phyloP scores from a whole-genome alignment of 306 rosid genomes.

The Quercus suber region DNA sequence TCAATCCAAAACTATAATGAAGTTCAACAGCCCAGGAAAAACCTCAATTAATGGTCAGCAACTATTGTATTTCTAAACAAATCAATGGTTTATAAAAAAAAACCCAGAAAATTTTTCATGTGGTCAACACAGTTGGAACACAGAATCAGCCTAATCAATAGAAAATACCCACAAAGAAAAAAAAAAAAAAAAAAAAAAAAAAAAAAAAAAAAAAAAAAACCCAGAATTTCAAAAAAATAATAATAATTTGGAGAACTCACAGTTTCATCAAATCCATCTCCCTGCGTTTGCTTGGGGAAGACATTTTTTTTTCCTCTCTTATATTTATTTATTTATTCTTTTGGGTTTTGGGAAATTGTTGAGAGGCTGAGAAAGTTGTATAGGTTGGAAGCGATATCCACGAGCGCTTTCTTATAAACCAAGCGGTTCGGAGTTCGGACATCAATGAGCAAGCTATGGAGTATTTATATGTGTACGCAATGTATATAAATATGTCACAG shows the following conservation, averaged over 20 bases:
- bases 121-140: not conserved
- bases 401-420: slow-evolving; percentile 11
- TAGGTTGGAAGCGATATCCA: slow-evolving; percentile 9
- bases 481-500: not conserved
- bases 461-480: not conserved
- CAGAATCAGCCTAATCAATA: not conserved
- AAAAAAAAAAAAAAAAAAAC: not conserved
- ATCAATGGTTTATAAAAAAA: not conserved
- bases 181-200: not conserved
- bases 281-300: slow-evolving; percentile 85
- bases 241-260: slow-evolving; percentile 26
- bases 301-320: slow-evolving; percentile 38
- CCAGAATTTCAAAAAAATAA: not conserved
- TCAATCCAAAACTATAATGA: slow-evolving; percentile 4
- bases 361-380: slow-evolving; percentile 18
- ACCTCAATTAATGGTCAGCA: slow-evolving; percentile 10
- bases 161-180: slow-evolving; percentile 2
- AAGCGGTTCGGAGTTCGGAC: slow-evolving; percentile 30
- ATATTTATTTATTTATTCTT: not conserved
- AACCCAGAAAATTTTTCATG: slow-evolving; percentile 10
- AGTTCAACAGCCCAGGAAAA: not conserved
- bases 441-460: not conserved
- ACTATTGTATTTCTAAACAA: slow-evolving; percentile 22
- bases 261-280: slow-evolving; percentile 96
- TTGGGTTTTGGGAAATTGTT: not conserved